Conservation (phyloP, 2,329 filamentous ascomycete species). For the Curvularia spicifera region DNA sequence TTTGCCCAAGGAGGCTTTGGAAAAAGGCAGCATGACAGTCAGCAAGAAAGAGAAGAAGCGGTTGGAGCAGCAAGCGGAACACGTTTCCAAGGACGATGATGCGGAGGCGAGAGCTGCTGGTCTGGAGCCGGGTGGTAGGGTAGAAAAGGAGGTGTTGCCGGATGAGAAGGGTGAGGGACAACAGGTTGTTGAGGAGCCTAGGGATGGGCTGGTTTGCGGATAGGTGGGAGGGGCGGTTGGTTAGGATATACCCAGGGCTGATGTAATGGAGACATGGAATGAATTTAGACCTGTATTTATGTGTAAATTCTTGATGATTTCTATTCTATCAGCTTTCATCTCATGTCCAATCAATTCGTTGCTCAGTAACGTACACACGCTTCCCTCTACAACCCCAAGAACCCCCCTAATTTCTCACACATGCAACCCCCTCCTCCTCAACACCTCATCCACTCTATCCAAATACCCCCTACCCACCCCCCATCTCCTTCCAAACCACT, state of each 20-base stretch:
- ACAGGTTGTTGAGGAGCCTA: constrained; percentile 49
- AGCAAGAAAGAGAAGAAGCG: constrained; percentile 69
- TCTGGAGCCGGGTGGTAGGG: constrained; percentile 33
- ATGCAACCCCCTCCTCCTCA: background rate
- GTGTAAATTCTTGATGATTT: background rate
- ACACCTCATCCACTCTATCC: background rate
- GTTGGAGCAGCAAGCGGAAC: constrained; percentile 52
- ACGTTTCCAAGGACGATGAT: constrained; percentile 46
- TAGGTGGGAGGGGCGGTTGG: constrained; percentile 20
- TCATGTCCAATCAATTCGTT: background rate
- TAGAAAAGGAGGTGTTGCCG: constrained; percentile 60
- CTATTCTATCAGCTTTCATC: background rate
- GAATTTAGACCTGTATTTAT: background rate
- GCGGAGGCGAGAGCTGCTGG: constrained; percentile 30
- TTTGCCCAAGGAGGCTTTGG: constrained; percentile 83
- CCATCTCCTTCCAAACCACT: background rate
- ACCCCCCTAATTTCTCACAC: background rate
- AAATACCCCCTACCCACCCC: background rate
- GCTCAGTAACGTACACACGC: background rate
- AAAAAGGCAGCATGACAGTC: constrained; percentile 75
- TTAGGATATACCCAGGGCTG: constrained; percentile 1
- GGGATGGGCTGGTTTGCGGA: constrained; percentile 55
- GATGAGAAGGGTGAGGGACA: constrained; percentile 20
- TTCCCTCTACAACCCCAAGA: background rate
- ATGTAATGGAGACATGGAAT: background rate